A percentile compares a stretch with the other conserved stretches of the same genome.
phyloP scores from a whole-genome alignment of 495 filamentous ascomycete genomes.

The Podospora sp. region DNA sequence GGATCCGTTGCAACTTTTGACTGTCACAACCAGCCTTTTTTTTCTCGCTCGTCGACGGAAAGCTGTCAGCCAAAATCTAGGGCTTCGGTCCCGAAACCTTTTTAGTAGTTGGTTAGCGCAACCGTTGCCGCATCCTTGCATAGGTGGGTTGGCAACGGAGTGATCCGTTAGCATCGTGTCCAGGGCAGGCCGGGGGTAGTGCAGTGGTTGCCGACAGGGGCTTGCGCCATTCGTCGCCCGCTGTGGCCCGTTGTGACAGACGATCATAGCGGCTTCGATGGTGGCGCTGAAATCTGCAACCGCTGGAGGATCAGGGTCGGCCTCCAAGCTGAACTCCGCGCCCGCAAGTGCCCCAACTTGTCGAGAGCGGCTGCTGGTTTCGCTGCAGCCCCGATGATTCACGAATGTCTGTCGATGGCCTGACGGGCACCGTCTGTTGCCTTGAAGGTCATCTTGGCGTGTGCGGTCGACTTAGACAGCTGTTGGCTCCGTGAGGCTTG shows the following conservation, averaged over 20 bases:
- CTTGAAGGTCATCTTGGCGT: neutral
- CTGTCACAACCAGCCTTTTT: too few species aligned
- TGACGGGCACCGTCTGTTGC: too few species aligned
- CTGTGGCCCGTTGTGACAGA: constrained; percentile 6
- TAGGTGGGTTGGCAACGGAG: neutral
- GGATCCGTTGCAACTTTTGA: too few species aligned
- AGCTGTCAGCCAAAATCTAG: too few species aligned
- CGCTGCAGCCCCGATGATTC: too few species aligned
- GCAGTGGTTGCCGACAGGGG: constrained; percentile 2
- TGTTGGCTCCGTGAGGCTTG: constrained; percentile 15
- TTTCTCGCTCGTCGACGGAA: too few species aligned
- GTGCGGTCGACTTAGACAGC: constrained; percentile 9
- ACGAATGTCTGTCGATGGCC: too few species aligned
- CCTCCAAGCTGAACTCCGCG: neutral
- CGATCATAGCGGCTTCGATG: constrained; percentile 19
- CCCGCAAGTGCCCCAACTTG: too few species aligned
- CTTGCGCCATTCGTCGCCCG: constrained; percentile 16
- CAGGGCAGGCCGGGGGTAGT: neutral
- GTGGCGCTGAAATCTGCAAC: constrained; percentile 15
- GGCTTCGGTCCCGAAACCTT: neutral
- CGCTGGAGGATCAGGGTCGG: neutral
- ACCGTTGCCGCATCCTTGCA: neutral
- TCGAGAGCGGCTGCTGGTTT: too few species aligned
- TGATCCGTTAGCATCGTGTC: neutral
- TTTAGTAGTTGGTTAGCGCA: neutral